Evolutionary conservation across 192 early-diverging fungal genomes (phyloP).

Genomic region (Backusella morwellensis): DNA sequence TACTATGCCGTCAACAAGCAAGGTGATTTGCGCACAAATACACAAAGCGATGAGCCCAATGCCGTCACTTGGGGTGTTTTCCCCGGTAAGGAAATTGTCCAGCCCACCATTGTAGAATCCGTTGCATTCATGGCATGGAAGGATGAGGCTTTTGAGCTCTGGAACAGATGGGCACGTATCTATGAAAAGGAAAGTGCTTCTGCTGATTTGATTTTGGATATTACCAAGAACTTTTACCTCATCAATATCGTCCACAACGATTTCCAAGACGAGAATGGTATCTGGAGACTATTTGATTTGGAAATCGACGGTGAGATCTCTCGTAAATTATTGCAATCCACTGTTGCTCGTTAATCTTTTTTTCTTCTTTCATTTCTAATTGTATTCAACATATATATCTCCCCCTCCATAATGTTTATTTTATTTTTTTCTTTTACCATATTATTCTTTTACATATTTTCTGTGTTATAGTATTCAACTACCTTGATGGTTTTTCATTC

Average conservation of each 20-base stretch:
- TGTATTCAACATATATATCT: constrained; percentile 8
- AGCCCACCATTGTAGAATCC: constrained; percentile 95
- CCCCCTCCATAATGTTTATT: background rate
- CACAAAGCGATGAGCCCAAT: constrained; percentile 81
- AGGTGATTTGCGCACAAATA: constrained; percentile 92
- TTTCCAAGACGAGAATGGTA: constrained; percentile 66
- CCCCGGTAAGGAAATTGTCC: constrained; percentile 92
- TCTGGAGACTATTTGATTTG: constrained; percentile 69
- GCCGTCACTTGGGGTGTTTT: constrained; percentile 99
- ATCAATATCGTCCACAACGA: constrained; percentile 97
- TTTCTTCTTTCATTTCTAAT: background rate
- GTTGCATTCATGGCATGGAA: constrained; percentile 95
- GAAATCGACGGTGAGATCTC: constrained; percentile 31
- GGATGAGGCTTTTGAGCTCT: constrained; percentile 93
- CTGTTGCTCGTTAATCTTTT: background rate
- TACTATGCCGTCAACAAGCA: constrained; percentile 88
- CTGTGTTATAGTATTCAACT: constrained; percentile 9
- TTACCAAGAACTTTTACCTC: constrained; percentile 80
- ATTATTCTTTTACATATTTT: background rate
- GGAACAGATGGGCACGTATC: constrained; percentile 85
- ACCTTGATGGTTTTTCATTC: constrained; percentile 8
- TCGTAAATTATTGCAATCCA: background rate
- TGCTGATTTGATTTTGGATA: constrained; percentile 53
- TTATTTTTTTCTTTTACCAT: background rate
- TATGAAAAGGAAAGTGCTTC: constrained; percentile 55